phyloP scores from a whole-genome alignment of 176 grass and related monocot genomes.

The Hordeum vulgare region DNA sequence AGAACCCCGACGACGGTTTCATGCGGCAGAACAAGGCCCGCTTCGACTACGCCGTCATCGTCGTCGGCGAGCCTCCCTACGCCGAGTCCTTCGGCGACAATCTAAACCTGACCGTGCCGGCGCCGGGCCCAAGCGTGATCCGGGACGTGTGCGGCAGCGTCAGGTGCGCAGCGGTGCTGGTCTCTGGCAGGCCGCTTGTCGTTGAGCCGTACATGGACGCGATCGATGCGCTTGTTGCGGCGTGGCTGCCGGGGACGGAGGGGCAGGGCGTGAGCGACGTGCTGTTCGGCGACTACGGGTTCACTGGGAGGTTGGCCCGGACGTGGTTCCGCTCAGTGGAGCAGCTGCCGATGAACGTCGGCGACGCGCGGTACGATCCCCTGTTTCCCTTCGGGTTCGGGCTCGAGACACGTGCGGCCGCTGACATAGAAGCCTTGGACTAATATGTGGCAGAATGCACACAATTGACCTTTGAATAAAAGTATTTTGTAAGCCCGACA shows the following conservation, averaged over 20 bases:
- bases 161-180: constrained; percentile 49
- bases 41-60: constrained; percentile 54
- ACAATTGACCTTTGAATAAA: too few relatives aligned
- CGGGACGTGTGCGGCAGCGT: constrained; percentile 34
- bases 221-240: constrained; percentile 73
- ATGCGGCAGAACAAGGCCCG: constrained; percentile 16
- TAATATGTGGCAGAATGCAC: too few relatives aligned
- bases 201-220: constrained; percentile 39
- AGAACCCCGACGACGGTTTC: constrained; percentile 36
- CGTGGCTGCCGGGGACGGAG: constrained; percentile 84
- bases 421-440: not conserved
- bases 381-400: constrained; percentile 66
- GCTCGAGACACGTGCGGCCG: constrained; percentile 14
- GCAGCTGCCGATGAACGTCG: constrained; percentile 91
- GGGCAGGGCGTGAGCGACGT: constrained; percentile 81
- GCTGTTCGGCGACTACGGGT: constrained; percentile 86
- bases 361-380: constrained; percentile 64
- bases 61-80: constrained; percentile 59
- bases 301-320: constrained; percentile 68
- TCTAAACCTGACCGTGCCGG: constrained; percentile 60
- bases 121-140: constrained; percentile 44
- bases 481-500: too few relatives aligned
- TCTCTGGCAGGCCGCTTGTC: constrained; percentile 61
- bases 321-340: constrained; percentile 92
- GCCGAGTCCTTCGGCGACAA: constrained; percentile 59